phyloP scores from a whole-genome alignment of 768 basidiomycete species.

The Clitopilus passeckerianus region DNA sequence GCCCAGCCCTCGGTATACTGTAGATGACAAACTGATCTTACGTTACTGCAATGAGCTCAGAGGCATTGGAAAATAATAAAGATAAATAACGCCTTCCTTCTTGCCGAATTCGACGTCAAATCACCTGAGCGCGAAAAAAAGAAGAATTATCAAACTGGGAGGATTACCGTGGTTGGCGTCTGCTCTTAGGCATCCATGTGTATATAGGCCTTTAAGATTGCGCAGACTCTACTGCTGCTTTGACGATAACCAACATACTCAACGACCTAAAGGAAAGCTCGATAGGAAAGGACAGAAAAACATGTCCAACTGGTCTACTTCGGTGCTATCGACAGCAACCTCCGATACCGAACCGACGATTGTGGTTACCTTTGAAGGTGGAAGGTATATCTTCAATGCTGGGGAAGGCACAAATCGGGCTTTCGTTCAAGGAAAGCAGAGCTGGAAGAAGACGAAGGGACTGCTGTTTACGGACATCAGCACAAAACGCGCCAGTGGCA shows the following conservation, averaged over 20 bases:
- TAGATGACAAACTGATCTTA: neutral
- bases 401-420: conserved; percentile 78
- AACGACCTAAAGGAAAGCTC: conserved; percentile 3
- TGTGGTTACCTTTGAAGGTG: conserved; percentile 67
- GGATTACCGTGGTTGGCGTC: neutral
- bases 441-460: conserved; percentile 62
- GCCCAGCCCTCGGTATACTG: neutral
- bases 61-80: conserved; percentile 5
- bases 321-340: conserved; percentile 51
- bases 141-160: neutral
- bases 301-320: conserved; percentile 48
- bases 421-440: conserved; percentile 61
- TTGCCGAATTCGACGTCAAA: neutral
- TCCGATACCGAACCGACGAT: conserved; percentile 83
- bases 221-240: conserved; percentile 6
- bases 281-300: neutral
- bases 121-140: neutral
- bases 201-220: conserved; percentile 4
- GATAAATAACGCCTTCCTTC: conserved; percentile 6
- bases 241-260: neutral
- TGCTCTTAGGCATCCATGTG: conserved; percentile 2
- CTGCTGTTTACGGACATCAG: conserved; percentile 70
- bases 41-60: neutral
- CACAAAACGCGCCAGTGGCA: conserved; percentile 60
- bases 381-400: conserved; percentile 85